Percentiles rank a stretch among this genome's conserved stretches.
phyloP scores from a whole-genome alignment of 2,329 filamentous ascomycete genomes.

The Trichophyton benhamiae region DNA sequence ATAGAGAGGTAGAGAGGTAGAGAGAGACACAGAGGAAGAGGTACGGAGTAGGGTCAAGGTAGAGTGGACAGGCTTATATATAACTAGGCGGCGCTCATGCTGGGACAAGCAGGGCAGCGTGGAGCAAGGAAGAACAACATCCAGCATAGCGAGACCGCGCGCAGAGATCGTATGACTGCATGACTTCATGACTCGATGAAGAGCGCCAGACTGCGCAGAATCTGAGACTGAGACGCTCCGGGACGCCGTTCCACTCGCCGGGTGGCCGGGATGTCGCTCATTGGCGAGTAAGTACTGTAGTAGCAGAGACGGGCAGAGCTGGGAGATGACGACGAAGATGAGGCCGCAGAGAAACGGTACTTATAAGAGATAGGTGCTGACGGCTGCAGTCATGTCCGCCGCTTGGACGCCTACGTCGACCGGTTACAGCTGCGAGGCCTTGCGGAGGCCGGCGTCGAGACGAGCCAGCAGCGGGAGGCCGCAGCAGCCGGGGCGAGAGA shows the following conservation, averaged over 20 bases:
- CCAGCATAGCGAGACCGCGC: neutral
- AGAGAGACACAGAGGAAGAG: too few relatives aligned
- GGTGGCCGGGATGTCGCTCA: conserved; percentile 8
- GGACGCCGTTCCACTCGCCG: neutral
- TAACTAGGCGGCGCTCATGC: too few relatives aligned
- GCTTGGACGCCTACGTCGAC: conserved; percentile 47
- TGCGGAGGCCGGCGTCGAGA: neutral
- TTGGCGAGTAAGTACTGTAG: conserved; percentile 8
- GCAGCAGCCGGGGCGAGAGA: neutral
- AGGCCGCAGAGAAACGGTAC: neutral
- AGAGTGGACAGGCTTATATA: too few relatives aligned
- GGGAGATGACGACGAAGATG: neutral
- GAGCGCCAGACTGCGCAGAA: neutral
- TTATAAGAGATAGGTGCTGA: neutral
- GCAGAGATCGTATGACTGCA: neutral
- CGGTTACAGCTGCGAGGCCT: conserved; percentile 38
- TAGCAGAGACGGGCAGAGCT: neutral
- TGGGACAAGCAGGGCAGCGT: too few relatives aligned
- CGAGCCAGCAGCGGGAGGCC: neutral
- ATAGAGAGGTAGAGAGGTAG: neutral
- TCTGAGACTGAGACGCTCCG: neutral
- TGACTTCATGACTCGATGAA: neutral
- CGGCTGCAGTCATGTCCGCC: conserved; percentile 40
- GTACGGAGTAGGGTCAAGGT: too few relatives aligned
- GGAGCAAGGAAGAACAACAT: neutral